Evolutionary conservation across 2,329 filamentous ascomycete genomes (phyloP), one percentile per base, ranked within the genome.

Genomic region (Dactylellina sp.): DNA sequence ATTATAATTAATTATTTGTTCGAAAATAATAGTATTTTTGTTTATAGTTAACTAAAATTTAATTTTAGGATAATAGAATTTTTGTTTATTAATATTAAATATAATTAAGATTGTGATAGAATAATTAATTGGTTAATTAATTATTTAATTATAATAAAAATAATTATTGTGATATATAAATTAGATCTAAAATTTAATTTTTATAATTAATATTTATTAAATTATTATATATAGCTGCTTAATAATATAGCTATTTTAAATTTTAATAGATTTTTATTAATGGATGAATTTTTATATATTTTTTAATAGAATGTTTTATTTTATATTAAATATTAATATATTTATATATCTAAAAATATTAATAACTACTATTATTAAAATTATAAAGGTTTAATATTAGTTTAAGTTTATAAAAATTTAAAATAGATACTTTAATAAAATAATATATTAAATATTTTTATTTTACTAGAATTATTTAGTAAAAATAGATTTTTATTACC

Each of bases 281-380:
- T 24, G 7, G 14, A 22, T 49, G 22, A 49, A 24, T 49, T 49
- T 25, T 20, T 20, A 49, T 49, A 20, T 49, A 49, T 49, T 14
- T 24, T 49, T 4, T 24, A 49, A 24, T 49, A 49, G 18, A 49
- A 49, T 7, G 16, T 49, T 49, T 22, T 40, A 39, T 55, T 39
- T 55, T 32, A 40, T 55, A 40, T 39, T 20, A 32, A 32, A 52
- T n/a, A 52, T 32, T n/a, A 52, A 52, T n/a, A 52, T 52, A 52
- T 52, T 32, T 52, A 32, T 32, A 52, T 52, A 52, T 14, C 16
- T 52, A 22, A 20, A 20, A 49, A 49, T 49, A 49, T 49, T 7
- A 42, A 16, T 42, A n/a, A 42, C 6, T 24, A 22, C 24, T 47
- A 22, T 22, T 22, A 47, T 47, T 24, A 47, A 20, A 20, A 47